Evolutionary conservation across 345 rosid genomes (phyloP), one percentile per base, ranked within the genome.

Genomic region (Eucalyptus marginata): DNA sequence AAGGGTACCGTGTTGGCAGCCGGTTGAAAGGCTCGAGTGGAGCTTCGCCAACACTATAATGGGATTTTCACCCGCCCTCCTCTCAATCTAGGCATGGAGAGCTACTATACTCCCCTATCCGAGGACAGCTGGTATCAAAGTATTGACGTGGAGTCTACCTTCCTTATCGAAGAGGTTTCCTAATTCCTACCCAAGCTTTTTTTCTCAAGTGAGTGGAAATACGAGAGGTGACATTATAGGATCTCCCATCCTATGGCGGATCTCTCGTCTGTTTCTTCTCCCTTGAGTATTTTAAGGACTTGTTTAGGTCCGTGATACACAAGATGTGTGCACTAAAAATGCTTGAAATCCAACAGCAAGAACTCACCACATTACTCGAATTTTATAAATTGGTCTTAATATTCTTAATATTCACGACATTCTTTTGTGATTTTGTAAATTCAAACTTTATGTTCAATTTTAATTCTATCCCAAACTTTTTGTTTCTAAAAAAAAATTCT

Each of bases 51-150:
- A 52, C 58, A 52, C 58, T 52, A 52, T 0, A 52, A 2, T 52
- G 25, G 10, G 58, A 52, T 52, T 52, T 52, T 52, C 58, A 52
- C 58, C 58, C 0, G 4, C 2, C 25, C 10, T 52, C 58, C 58
- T 52, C 58, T 52, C 58, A 18, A 52, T 52, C 25, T 52, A 52
- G 58, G 25, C 5, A 1, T 52, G 25, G 25, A 52, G 5, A 52
- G 9, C 58, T 52, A 52, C 24, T 52, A 52, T 52, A 52, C 58
- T 52, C 25, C 4, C 25, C 2, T 18, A 52, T 52, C 0, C 4
- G 0, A 8, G 5, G 25, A 3, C 10, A 52, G 0, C 5, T 4
- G 3, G 1, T 18, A 52, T 52, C 1, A 7, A 7, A 18, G 10
- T 18, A 18, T 18, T 52, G 10, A 52, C 4, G 4, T 18, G 56